These are phyloP conservation scores for Mrakia gelida DNA, from an alignment of 768 basidiomycete species.

Conservation along the genomic window DNA sequence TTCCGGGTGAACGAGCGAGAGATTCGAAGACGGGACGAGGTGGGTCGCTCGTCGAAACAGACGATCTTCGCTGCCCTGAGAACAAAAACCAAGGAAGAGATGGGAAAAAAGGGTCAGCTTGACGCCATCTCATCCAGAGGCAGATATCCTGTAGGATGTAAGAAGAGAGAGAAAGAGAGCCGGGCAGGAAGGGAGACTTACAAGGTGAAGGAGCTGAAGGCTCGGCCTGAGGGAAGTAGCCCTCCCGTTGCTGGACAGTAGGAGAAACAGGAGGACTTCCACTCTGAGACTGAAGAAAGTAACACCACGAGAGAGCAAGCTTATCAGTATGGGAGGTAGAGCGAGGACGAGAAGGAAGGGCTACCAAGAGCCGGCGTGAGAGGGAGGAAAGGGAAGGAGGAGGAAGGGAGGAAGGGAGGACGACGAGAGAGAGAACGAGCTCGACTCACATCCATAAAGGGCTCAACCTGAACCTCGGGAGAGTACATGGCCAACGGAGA, in stretches of 20 bases:
- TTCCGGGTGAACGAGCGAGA: neutral
- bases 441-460: too few relatives aligned
- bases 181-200: neutral
- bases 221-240: neutral
- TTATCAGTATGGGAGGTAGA: neutral
- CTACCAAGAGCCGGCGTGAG: neutral
- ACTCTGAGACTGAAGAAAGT: neutral
- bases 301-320: neutral
- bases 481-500: too few relatives aligned
- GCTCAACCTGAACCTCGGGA: too few relatives aligned
- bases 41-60: neutral
- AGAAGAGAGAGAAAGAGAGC: neutral
- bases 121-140: too few relatives aligned
- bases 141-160: neutral
- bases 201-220: neutral
- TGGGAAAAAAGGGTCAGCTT: neutral
- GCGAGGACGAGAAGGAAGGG: neutral
- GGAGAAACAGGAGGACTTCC: constrained; percentile 9
- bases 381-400: neutral
- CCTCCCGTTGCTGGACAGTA: neutral
- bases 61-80: neutral
- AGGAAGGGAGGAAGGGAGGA: too few relatives aligned
- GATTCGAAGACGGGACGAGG: constrained; percentile 8
- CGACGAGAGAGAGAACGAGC: neutral
- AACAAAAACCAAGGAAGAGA: neutral